These are phyloP conservation scores for Friedmanniomyces endolithicus DNA, from an alignment of 495 filamentous ascomycete genomes.

Conservation along the genomic window DNA sequence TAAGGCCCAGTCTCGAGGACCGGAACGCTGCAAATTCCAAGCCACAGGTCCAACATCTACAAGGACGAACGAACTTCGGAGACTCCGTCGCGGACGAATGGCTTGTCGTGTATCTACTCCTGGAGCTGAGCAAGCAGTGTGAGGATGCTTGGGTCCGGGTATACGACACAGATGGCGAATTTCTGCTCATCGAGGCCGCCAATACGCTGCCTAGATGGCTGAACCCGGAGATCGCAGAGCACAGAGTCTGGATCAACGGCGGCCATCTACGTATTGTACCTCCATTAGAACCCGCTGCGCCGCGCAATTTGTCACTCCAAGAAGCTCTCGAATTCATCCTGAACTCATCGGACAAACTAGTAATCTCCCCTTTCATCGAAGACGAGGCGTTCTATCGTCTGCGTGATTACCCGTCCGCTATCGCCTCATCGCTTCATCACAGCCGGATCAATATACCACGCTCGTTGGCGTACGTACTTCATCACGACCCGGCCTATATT, in stretches of 20 bases:
- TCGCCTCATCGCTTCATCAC: constrained; percentile 57
- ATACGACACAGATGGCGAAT: constrained; percentile 83
- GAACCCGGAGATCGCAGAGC: constrained; percentile 77
- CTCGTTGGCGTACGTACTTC: constrained; percentile 68
- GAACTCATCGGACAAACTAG: constrained; percentile 38
- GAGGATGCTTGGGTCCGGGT: constrained; percentile 70
- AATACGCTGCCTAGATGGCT: constrained; percentile 79
- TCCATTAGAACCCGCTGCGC: constrained; percentile 17
- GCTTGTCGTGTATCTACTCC: constrained; percentile 86
- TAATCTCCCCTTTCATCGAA: constrained; percentile 60
- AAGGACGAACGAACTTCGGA: constrained; percentile 49
- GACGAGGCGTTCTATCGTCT: constrained; percentile 83
- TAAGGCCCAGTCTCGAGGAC: constrained; percentile 21
- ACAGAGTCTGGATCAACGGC: constrained; percentile 54
- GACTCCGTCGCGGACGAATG: constrained; percentile 96
- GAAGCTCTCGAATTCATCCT: constrained; percentile 50
- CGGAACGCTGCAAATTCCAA: background rate
- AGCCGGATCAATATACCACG: constrained; percentile 62
- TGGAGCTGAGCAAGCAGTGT: constrained; percentile 62
- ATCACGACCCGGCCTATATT: constrained; percentile 56
- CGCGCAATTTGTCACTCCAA: constrained; percentile 40
- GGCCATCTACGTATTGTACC: constrained; percentile 68
- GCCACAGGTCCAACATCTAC: constrained; percentile 8
- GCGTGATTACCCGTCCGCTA: constrained; percentile 65
- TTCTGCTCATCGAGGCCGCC: constrained; percentile 87